These are phyloP conservation scores for Tephrocybe sp. DNA, from an alignment of 768 basidiomycete genomes.

Conservation along the genomic window DNA sequence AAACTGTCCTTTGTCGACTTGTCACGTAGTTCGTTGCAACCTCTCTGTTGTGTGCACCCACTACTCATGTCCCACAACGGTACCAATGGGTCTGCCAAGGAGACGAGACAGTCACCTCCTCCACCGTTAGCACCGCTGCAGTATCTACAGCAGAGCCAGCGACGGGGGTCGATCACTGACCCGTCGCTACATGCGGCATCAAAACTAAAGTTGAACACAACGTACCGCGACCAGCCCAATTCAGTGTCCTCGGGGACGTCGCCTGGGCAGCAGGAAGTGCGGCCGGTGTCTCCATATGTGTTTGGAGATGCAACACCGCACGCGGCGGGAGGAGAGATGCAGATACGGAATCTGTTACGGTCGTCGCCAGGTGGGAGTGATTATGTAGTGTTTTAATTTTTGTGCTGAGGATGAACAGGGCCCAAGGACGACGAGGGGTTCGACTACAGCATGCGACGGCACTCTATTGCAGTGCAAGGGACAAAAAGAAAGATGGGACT, in stretches of 20 bases:
- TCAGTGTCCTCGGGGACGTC: constrained; percentile 27
- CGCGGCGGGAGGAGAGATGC: constrained; percentile 34
- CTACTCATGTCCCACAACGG: constrained; percentile 8
- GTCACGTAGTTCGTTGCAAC: neutral
- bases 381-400: constrained; percentile 19
- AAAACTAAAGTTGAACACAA: constrained; percentile 25
- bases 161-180: constrained; percentile 84
- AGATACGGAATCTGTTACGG: constrained; percentile 60
- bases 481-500: constrained; percentile 84
- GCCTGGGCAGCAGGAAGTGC: constrained; percentile 37
- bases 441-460: constrained; percentile 71
- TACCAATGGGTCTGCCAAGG: constrained; percentile 27
- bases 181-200: constrained; percentile 71
- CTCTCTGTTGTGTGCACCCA: constrained; percentile 10
- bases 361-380: constrained; percentile 59
- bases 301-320: constrained; percentile 65
- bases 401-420: constrained; percentile 26
- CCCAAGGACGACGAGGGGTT: constrained; percentile 39
- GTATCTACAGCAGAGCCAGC: constrained; percentile 76
- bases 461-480: constrained; percentile 73
- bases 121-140: constrained; percentile 75
- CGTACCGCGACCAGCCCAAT: constrained; percentile 23
- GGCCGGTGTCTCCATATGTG: constrained; percentile 66
- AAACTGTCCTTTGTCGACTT: constrained; percentile 11
- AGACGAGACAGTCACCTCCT: constrained; percentile 49